These are phyloP conservation scores for Mycena alexandri DNA, from an alignment of 768 basidiomycete genomes.

Conservation along the genomic window DNA sequence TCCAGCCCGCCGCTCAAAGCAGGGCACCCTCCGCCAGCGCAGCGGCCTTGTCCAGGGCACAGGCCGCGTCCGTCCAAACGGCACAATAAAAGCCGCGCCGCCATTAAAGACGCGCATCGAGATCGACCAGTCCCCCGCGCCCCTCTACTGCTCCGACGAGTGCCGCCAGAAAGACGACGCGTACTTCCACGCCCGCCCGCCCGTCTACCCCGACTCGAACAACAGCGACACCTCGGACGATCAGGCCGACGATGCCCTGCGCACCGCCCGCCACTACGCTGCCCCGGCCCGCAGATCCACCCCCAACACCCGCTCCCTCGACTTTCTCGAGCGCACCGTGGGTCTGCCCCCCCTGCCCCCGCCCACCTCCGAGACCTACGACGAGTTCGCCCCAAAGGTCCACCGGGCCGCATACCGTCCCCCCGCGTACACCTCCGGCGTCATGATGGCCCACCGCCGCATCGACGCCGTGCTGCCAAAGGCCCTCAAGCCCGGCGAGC, in stretches of 20 bases:
- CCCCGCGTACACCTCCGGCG: slow-evolving; percentile 66
- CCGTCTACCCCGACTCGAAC: slow-evolving; percentile 60
- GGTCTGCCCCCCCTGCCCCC: slow-evolving; percentile 69
- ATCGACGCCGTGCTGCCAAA: slow-evolving; percentile 61
- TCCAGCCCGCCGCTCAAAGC: slow-evolving; percentile 46
- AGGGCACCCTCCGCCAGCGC: slow-evolving; percentile 51
- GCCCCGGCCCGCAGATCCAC: slow-evolving; percentile 48
- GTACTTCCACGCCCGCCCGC: slow-evolving; percentile 51
- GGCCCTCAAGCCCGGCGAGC: slow-evolving; percentile 54
- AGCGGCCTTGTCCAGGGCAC: slow-evolving; percentile 77
- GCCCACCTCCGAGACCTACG: slow-evolving; percentile 57
- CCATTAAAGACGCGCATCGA: slow-evolving; percentile 69
- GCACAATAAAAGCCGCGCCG: slow-evolving; percentile 61
- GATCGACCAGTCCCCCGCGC: slow-evolving; percentile 85
- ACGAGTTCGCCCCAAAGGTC: slow-evolving; percentile 41
- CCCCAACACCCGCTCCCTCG: slow-evolving; percentile 56
- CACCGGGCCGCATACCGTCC: slow-evolving; percentile 40
- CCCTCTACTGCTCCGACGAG: slow-evolving; percentile 87
- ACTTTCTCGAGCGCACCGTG: slow-evolving; percentile 42
- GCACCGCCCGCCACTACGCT: slow-evolving; percentile 47
- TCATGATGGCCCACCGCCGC: slow-evolving; percentile 78
- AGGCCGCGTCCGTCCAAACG: slow-evolving; percentile 71
- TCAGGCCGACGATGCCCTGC: slow-evolving; percentile 49
- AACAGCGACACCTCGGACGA: slow-evolving; percentile 56
- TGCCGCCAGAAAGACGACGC: slow-evolving; percentile 74